Evolutionary conservation across 1,284 basidiomycete species (phyloP), one percentile per base, ranked within the genome.

Genomic region (Trametes versicolor): DNA sequence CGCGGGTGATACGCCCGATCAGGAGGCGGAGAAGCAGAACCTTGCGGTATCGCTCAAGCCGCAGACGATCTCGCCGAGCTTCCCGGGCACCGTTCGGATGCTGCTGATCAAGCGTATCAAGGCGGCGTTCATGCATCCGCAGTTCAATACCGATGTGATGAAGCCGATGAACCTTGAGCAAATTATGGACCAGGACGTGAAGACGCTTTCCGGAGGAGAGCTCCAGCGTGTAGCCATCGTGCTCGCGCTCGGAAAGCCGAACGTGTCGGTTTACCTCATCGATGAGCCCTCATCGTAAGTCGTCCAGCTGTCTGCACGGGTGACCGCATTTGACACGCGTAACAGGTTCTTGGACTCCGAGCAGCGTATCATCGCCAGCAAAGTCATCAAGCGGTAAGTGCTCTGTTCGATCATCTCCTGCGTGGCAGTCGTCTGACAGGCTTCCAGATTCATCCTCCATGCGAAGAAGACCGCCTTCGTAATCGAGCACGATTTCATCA

Each of bases 401-500:
- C 13, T 27, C 21, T 52, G 19, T 43, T n/a, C 2, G 19, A 45
- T 27, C 15, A 48, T 53, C 23, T 57, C 21, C 36, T 39, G n/a
- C 47, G 9, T 45, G 21, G 29, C 13, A 10, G 51, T 50, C 62
- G 19, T 8, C 8, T 61, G 39, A 50, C 27, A 15, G 67, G 43
- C 66, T 63, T 61, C 2, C 65, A 91, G 90, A 63, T 98, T 97
- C 79, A 93, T 98, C 74, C 88, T 99, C 52, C 91, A 96, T 72
- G 88, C 95, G 17, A 97, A 98, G 85, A 96, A 97, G 82, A 98
- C 96, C 0, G 97, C 97, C 0, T 98, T 99, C 78, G 87, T 98
- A 72, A 97, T 98, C 74, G 96, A 98, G 85, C 96, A 98, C 88
- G 96, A 98, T 83, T 98, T 98, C 80, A 95, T 96, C 81, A 95